A percentile compares a stretch with the other conserved stretches of the same genome.
These are phyloP conservation scores for Hydnomerulius pinastri DNA, from an alignment of 768 basidiomycete species.

Conservation along the genomic window DNA sequence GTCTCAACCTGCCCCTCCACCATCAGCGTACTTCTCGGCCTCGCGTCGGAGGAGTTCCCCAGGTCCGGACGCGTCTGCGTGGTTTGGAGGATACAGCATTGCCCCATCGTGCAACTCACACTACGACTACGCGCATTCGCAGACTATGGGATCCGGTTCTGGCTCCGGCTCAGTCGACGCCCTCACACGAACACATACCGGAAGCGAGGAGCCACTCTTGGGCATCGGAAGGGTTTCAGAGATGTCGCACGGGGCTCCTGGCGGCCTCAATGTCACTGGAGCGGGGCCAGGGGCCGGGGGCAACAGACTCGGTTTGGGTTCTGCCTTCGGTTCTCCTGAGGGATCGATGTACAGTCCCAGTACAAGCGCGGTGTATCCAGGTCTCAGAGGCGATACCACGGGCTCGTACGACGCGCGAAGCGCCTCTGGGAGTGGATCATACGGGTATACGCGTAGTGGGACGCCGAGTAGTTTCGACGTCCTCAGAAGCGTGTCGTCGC, in stretches of 20 bases:
- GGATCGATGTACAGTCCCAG: constrained; percentile 22
- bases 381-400: constrained; percentile 15
- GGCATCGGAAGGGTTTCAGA: constrained; percentile 18
- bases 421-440: constrained; percentile 25
- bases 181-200: constrained; percentile 28
- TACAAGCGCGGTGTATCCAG: background rate
- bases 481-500: constrained; percentile 32
- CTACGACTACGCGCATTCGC: constrained; percentile 27
- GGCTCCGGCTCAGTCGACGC: constrained; percentile 27
- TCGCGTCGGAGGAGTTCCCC: constrained; percentile 26
- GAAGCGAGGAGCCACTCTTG: constrained; percentile 32
- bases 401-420: constrained; percentile 21
- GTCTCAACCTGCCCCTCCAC: constrained; percentile 22
- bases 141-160: constrained; percentile 30
- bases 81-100: constrained; percentile 25
- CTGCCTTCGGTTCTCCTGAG: constrained; percentile 31
- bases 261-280: constrained; percentile 8
- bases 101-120: constrained; percentile 30
- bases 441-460: constrained; percentile 24
- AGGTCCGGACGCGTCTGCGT: constrained; percentile 27
- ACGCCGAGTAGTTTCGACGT: constrained; percentile 28
- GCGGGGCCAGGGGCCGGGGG: constrained; percentile 10
- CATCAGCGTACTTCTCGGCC: constrained; percentile 23
- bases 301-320: constrained; percentile 23
- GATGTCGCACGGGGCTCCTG: background rate